Percentiles rank a stretch among this genome's conserved stretches.
These are phyloP conservation scores for Candida corydali DNA, from an alignment of 805 yeast genomes.

Conservation along the genomic window DNA sequence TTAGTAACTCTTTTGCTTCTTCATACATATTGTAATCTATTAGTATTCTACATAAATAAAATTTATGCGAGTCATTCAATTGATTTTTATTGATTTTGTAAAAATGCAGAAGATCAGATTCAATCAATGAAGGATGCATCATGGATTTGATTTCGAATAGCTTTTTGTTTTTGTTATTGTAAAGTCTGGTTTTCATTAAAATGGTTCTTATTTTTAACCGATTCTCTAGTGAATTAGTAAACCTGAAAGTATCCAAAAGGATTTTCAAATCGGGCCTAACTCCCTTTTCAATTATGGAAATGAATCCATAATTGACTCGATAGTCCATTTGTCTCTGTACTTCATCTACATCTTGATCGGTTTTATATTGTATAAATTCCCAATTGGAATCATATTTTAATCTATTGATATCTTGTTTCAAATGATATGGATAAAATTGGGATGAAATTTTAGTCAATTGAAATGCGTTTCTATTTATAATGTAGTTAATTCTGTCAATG, in stretches of 20 bases:
- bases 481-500: constrained; percentile 7
- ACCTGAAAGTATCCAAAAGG: constrained; percentile 28
- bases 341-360: neutral
- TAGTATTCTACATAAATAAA: constrained; percentile 26
- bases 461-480: constrained; percentile 14
- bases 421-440: constrained; percentile 22
- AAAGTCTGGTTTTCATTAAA: constrained; percentile 13
- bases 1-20: constrained; percentile 21
- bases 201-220: constrained; percentile 22
- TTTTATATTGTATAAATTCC: constrained; percentile 8
- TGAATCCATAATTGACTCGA: constrained; percentile 28
- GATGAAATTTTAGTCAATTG: constrained; percentile 19
- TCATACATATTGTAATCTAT: constrained; percentile 23
- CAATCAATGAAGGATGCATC: constrained; percentile 17
- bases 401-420: constrained; percentile 14
- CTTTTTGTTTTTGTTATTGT: constrained; percentile 9
- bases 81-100: constrained; percentile 10
- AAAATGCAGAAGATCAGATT: constrained; percentile 14
- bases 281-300: constrained; percentile 26
- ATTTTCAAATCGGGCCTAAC: constrained; percentile 30
- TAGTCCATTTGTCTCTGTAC: constrained; percentile 22
- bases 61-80: constrained; percentile 23
- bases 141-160: constrained; percentile 10
- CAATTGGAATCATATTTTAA: constrained; percentile 24
- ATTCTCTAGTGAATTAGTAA: constrained; percentile 19